Percentiles rank a stretch among this genome's conserved stretches.
phyloP scores from a whole-genome alignment of 2,329 filamentous ascomycete species.

The Nemania sp. region DNA sequence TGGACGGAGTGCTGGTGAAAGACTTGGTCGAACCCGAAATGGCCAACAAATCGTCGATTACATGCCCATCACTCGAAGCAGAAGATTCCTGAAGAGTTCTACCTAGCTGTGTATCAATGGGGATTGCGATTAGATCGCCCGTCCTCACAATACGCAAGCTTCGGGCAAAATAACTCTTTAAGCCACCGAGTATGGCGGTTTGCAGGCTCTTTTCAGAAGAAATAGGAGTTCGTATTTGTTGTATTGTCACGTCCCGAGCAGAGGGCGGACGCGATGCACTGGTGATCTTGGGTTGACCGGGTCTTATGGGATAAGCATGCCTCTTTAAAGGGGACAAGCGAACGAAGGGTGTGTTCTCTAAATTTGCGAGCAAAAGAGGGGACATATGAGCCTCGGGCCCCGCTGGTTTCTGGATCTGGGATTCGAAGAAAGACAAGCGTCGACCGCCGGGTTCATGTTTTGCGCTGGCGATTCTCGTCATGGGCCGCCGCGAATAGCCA shows the following conservation, averaged over 20 bases:
- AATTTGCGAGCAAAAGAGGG: conserved; percentile 82
- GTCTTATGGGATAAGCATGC: conserved; percentile 51
- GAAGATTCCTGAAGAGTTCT: conserved; percentile 75
- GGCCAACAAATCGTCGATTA: conserved; percentile 71
- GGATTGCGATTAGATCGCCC: conserved; percentile 86
- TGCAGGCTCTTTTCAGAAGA: conserved; percentile 86
- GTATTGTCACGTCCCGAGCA: conserved; percentile 77
- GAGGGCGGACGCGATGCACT: conserved; percentile 60
- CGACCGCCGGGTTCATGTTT: conserved; percentile 53
- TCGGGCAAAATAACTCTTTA: conserved; percentile 87
- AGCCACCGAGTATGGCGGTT: conserved; percentile 78
- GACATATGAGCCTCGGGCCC: conserved; percentile 74
- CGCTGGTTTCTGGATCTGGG: conserved; percentile 64
- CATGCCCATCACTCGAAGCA: conserved; percentile 59
- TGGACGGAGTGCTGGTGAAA: conserved; percentile 38
- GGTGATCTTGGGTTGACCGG: conserved; percentile 59
- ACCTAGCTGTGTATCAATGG: conserved; percentile 84
- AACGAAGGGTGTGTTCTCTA: conserved; percentile 77
- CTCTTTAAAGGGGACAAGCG: conserved; percentile 73
- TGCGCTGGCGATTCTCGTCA: conserved; percentile 63
- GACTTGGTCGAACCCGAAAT: conserved; percentile 52
- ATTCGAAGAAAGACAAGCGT: conserved; percentile 65
- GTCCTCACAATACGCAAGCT: conserved; percentile 80
- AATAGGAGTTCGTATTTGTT: conserved; percentile 86
- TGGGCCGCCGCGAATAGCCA: conserved; percentile 63